Evolutionary conservation across 2,329 filamentous ascomycete species (phyloP).

Genomic region (Didymella sp.): DNA sequence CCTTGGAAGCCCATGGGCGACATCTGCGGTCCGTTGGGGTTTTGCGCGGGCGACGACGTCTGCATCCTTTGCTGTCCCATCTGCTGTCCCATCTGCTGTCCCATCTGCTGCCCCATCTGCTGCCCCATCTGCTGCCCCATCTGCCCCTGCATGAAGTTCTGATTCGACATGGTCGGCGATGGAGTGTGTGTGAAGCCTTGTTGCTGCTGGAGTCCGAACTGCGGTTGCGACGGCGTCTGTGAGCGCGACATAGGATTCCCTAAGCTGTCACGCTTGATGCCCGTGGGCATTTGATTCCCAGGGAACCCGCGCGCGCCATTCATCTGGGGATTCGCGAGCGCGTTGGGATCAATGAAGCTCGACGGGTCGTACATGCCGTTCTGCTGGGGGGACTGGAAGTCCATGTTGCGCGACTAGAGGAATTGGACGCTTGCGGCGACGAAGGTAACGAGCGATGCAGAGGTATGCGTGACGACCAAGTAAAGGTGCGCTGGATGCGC

Average conservation of each 20-base stretch:
- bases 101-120: no score
- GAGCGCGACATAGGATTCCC: constrained; percentile 74
- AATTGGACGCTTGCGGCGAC: constrained; percentile 13
- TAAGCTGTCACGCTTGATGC: constrained; percentile 75
- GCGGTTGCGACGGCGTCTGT: constrained; percentile 83
- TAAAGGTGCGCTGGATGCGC: constrained; percentile 23
- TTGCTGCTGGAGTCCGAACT: constrained; percentile 69
- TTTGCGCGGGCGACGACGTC: constrained; percentile 91
- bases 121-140: constrained; percentile 52
- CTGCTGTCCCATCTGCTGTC: no score
- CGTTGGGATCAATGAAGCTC: constrained; percentile 51
- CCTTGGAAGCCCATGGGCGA: constrained; percentile 48
- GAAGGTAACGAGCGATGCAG: constrained; percentile 21
- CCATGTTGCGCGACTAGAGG: constrained; percentile 41
- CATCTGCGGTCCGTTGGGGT: constrained; percentile 59
- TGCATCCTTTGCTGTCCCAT: no score
- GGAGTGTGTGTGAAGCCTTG: constrained; percentile 84
- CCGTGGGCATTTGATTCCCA: constrained; percentile 74
- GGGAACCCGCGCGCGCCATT: constrained; percentile 82
- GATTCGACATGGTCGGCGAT: constrained; percentile 89
- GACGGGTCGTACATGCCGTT: constrained; percentile 48
- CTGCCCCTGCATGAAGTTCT: constrained; percentile 67
- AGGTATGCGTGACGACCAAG: constrained; percentile 3
- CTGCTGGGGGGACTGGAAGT: constrained; percentile 48
- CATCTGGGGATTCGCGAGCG: constrained; percentile 58